Base-by-base conservation (phyloP, 352 stramenopile genomes). In the Phytophthora hybrid region DNA sequence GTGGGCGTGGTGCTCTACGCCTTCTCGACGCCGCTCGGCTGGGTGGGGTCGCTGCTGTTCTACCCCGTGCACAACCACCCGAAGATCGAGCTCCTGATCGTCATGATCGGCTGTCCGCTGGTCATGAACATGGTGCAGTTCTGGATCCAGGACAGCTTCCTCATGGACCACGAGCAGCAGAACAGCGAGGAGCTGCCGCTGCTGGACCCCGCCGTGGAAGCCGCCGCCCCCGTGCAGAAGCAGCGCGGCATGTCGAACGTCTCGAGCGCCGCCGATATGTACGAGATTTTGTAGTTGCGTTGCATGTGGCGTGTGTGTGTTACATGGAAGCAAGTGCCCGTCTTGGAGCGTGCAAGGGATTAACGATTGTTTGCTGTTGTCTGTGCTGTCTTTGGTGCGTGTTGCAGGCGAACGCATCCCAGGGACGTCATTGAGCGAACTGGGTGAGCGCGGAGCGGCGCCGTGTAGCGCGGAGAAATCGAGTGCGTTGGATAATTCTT, bases 51-150 rank as follows among this genome's bases (percentile, higher is more conserved):
- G 21, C 31, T 92, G 47, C 65, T 95, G 14, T 95, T 95, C 70
- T 91, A 79, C 62, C 87, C 87, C 29, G 79, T 93, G 49, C 87
- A 84, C 66, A 74, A 85, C 56, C 79, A 93, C 64, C 88, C 88
- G 5, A 91, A 93, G 75, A 72, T 93, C 32, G 88, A 95, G 74
- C 74, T 95, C 21, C 63, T 95, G 32, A 89, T 95, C 66, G 88
- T 95, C 56, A 95, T 95, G 88, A 93, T 95, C 34, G 85, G 83
- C 62, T 95, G 88, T 59, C 88, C 88, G n/a, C 67, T 93, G 41
- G 79, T 93, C 47, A 93, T 95, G 87, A 95, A 95, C 74, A 91
- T 92, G 82, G 82, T 94, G 51, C 88, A 95, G 60, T 95, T 95
- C 76, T 95, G 88, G 88, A 88, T 93, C 74, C 87, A 93, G 61